Evolutionary conservation across 805 yeast genomes (phyloP).

Genomic region (Lachancea kluyveri): DNA sequence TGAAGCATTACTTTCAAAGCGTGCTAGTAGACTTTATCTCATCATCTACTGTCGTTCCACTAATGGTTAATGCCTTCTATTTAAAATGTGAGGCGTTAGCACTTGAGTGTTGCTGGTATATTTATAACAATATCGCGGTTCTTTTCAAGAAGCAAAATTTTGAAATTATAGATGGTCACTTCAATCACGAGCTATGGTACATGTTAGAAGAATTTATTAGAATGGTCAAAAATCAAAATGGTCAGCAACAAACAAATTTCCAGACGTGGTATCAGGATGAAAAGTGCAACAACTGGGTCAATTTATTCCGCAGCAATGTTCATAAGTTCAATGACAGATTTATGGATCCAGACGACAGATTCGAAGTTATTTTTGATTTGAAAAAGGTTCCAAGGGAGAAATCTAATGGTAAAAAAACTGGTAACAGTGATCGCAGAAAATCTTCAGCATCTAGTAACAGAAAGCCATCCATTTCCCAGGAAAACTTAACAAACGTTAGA

Average conservation of each 20-base stretch:
- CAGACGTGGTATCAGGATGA: slow-evolving; percentile 29
- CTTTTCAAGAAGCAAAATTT: slow-evolving; percentile 45
- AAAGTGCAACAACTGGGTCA: slow-evolving; percentile 23
- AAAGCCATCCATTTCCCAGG: slow-evolving; percentile 3
- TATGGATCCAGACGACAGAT: slow-evolving; percentile 30
- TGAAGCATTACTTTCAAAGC: slow-evolving; percentile 57
- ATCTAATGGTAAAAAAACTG: slow-evolving; percentile 12
- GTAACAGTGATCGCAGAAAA: slow-evolving; percentile 11
- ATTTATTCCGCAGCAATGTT: slow-evolving; percentile 32
- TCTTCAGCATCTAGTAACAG: slow-evolving; percentile 4
- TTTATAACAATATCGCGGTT: slow-evolving; percentile 58
- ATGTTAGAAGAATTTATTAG: slow-evolving; percentile 14
- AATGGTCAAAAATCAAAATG: slow-evolving; percentile 5
- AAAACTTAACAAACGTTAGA: slow-evolving; percentile 7
- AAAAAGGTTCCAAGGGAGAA: slow-evolving; percentile 12
- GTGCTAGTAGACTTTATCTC: slow-evolving; percentile 49
- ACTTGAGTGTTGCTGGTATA: slow-evolving; percentile 59
- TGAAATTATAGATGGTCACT: slow-evolving; percentile 28
- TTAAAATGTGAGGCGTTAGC: slow-evolving; percentile 49
- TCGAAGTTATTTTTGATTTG: slow-evolving; percentile 34
- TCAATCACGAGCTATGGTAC: slow-evolving; percentile 20
- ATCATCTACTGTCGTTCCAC: slow-evolving; percentile 52
- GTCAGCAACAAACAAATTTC: slow-evolving; percentile 1
- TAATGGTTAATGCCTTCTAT: slow-evolving; percentile 49
- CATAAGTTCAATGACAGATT: slow-evolving; percentile 37